Base-by-base conservation (phyloP, 139 green algal species). In the Raphidocelis subcapitata region DNA sequence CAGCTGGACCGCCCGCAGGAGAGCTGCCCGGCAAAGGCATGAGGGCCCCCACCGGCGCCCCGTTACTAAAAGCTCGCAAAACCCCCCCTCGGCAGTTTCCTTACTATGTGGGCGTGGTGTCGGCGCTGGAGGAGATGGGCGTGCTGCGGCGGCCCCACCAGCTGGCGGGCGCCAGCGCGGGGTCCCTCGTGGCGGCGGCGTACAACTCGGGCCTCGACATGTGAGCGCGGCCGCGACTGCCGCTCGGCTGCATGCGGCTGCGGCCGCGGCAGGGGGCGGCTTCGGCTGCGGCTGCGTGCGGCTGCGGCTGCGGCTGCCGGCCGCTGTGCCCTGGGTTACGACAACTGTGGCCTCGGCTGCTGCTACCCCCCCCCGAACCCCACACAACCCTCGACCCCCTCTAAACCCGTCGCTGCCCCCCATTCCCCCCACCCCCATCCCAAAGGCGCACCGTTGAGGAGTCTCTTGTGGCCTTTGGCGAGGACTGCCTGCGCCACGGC, bases 161-260 rank as follows among this genome's bases (percentile, higher is more conserved):
- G 67, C 72, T 97, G 54, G 89, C 82, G 4, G 92, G 92, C 0
- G 79, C 89, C 5, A 90, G 79, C 8, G 92, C 92, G 1, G 92
- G 92, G 2, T 91, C 92, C 0, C 77, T 97, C 32, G 82, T 95
- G 23, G 91, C 90, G 26, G 90, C 84, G 2, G 84, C 49, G 51
- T 72, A 52, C 51, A 78, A 78, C 67, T 47, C 70, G 41, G 69
- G 69, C 54, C 44, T 77, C 65, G 86, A 26, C 78, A 85, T 32
- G 52, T 51, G 21, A 24, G 41, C 35, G 29, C 46, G 31, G 63
- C 56, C 16, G 56, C n/a, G 32, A 71, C 77, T 36, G 54, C 64
- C 15, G 51, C 21, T 29, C 36, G 8, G 28, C 51, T 51, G 20
- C 47, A 8, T 63, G 41, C 36, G 16, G 20, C n/a, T 69, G 36